A percentile compares a stretch with the other conserved stretches of the same genome.
These are phyloP conservation scores for Backusella parvicylindrica DNA, from an alignment of 192 early-diverging fungal genomes.

Conservation along the genomic window DNA sequence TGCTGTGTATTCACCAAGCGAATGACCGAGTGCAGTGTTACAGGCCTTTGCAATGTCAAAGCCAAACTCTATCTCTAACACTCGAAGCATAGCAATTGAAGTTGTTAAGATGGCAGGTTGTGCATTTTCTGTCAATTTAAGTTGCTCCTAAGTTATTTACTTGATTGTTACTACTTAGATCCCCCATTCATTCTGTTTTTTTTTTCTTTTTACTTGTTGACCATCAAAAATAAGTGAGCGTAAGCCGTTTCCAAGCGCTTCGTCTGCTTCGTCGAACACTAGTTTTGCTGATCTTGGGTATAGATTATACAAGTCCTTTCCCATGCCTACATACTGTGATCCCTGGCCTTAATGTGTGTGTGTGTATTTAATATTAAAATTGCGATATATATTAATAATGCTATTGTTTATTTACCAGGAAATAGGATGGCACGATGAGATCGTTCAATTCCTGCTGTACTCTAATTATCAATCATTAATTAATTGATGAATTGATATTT, in stretches of 20 bases:
- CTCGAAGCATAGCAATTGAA: slow-evolving; percentile 81
- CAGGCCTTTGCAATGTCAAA: slow-evolving; percentile 70
- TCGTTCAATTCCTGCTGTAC: slow-evolving; percentile 33
- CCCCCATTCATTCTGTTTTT: background rate
- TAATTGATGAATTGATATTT: background rate
- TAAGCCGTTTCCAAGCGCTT: slow-evolving; percentile 68
- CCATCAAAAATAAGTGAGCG: slow-evolving; percentile 87
- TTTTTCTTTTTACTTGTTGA: slow-evolving; percentile 45
- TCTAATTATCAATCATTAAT: slow-evolving; percentile 6
- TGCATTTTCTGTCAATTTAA: slow-evolving; percentile 68
- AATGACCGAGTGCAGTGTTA: slow-evolving; percentile 86
- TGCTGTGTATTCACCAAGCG: slow-evolving; percentile 89
- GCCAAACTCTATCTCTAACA: slow-evolving; percentile 80
- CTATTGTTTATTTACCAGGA: slow-evolving; percentile 14
- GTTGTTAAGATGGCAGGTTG: slow-evolving; percentile 65
- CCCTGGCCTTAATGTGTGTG: slow-evolving; percentile 54
- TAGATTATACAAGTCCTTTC: slow-evolving; percentile 75
- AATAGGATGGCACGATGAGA: slow-evolving; percentile 32
- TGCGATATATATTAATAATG: background rate
- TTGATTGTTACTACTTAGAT: background rate
- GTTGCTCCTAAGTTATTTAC: slow-evolving; percentile 19
- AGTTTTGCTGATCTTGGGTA: slow-evolving; percentile 66
- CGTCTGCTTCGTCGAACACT: slow-evolving; percentile 90
- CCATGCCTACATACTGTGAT: slow-evolving; percentile 91
- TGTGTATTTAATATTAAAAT: background rate